Evolutionary conservation across 2,329 filamentous ascomycete species (phyloP).

Genomic region (Fusarium chuoi): DNA sequence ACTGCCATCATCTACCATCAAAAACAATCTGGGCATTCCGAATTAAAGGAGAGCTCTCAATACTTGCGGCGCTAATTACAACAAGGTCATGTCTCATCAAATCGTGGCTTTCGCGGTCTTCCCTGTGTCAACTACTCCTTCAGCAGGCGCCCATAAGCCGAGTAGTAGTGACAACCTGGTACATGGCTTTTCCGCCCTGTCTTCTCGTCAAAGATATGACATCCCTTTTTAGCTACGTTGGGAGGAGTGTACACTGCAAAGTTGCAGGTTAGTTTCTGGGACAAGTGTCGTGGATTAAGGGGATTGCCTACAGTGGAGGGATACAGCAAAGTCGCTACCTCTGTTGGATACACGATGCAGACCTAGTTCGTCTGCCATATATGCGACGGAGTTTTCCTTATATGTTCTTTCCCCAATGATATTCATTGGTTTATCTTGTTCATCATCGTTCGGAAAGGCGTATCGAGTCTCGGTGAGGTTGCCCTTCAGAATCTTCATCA

Average conservation of each 20-base stretch:
- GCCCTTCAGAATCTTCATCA: constrained; percentile 90
- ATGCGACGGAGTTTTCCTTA: constrained; percentile 78
- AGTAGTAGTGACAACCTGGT: constrained; percentile 77
- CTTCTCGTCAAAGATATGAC: constrained; percentile 80
- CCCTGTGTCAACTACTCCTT: constrained; percentile 45
- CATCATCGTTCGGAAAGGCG: constrained; percentile 68
- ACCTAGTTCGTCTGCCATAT: constrained; percentile 91
- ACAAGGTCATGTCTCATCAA: constrained; percentile 38
- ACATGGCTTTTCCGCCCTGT: constrained; percentile 81
- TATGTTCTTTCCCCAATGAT: constrained; percentile 76
- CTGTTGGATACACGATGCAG: constrained; percentile 85
- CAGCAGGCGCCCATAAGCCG: constrained; percentile 65
- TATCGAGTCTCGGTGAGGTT: constrained; percentile 84
- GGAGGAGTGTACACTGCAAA: constrained; percentile 81
- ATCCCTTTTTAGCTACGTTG: constrained; percentile 85
- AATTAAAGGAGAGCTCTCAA: constrained; percentile 8
- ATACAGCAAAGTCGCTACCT: constrained; percentile 80
- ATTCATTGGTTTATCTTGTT: constrained; percentile 65
- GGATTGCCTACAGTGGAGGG: constrained; percentile 73
- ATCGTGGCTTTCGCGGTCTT: constrained; percentile 2
- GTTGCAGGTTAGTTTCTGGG: constrained; percentile 45
- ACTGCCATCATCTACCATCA: constrained; percentile 1
- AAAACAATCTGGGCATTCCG: constrained; percentile 7
- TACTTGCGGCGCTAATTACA: constrained; percentile 28
- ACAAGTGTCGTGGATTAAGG: constrained; percentile 44